Conservation (phyloP, 352 stramenopile genomes). For the Phytophthora foliorum region DNA sequence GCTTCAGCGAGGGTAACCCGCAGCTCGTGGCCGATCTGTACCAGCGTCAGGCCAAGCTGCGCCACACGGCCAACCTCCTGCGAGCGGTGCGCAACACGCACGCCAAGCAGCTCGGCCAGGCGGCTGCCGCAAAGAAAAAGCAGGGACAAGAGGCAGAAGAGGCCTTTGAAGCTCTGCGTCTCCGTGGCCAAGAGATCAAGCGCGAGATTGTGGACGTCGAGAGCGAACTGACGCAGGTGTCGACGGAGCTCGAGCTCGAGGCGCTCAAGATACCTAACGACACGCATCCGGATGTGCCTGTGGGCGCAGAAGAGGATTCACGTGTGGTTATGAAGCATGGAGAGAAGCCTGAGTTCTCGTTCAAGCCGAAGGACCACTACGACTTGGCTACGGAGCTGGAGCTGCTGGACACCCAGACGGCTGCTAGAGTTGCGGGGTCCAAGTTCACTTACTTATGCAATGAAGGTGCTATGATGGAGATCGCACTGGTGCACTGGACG, state of each 20-base stretch:
- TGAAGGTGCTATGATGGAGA: conserved; percentile 89
- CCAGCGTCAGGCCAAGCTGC: conserved; percentile 60
- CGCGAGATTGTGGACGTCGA: conserved; percentile 57
- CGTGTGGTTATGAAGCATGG: conserved; percentile 60
- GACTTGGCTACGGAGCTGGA: conserved; percentile 74
- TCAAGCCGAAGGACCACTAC: conserved; percentile 75
- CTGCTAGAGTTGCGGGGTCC: conserved; percentile 75
- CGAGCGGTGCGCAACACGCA: conserved; percentile 74
- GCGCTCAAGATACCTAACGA: conserved; percentile 84
- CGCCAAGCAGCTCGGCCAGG: conserved; percentile 67
- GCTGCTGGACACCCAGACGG: conserved; percentile 80
- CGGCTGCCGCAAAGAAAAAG: conserved; percentile 47
- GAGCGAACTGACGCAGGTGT: conserved; percentile 51
- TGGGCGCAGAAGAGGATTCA: conserved; percentile 69
- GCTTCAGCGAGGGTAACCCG: conserved; percentile 73
- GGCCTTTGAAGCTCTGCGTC: conserved; percentile 50
- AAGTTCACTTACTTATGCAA: conserved; percentile 91
- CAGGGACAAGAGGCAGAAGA: conserved; percentile 33
- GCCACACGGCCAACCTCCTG: conserved; percentile 65
- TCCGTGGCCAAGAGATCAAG: conserved; percentile 67
- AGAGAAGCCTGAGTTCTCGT: conserved; percentile 67
- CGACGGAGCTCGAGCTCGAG: conserved; percentile 65
- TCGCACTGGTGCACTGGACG: conserved; percentile 86
- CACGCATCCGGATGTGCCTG: conserved; percentile 74
- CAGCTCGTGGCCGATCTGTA: conserved; percentile 75